Evolutionary conservation across 2,329 filamentous ascomycete genomes (phyloP).

Genomic region (Talaromyces sp.): DNA sequence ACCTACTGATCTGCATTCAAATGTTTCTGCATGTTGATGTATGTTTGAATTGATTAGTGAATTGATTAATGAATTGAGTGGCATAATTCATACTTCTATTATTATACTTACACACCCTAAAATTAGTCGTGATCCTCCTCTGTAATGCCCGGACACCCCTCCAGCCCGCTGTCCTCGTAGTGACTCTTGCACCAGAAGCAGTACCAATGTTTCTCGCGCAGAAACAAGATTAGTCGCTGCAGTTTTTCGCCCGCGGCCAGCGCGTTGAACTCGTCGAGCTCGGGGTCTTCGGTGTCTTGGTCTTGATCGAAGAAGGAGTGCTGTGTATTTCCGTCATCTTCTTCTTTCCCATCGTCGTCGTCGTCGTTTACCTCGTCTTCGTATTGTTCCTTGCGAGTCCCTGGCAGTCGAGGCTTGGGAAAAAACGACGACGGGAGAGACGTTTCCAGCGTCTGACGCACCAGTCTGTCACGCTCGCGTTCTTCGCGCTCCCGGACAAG

Average conservation of each 20-base stretch:
- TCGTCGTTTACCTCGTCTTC: conserved; percentile 62
- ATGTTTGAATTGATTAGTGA: background rate
- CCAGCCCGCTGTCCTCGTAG: conserved; percentile 69
- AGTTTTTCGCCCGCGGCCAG: conserved; percentile 65
- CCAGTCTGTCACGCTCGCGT: conserved; percentile 38
- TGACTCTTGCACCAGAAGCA: conserved; percentile 95
- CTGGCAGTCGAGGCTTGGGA: conserved; percentile 49
- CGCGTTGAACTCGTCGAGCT: conserved; percentile 74
- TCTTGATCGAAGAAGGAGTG: conserved; percentile 46
- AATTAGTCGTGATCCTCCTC: conserved; percentile 72
- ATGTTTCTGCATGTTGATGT: too few relatives aligned
- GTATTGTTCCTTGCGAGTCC: conserved; percentile 29
- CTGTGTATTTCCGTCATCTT: conserved; percentile 19
- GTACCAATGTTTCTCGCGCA: conserved; percentile 70
- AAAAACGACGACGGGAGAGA: conserved; percentile 28
- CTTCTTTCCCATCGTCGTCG: conserved; percentile 59
- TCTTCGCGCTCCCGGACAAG: conserved; percentile 66
- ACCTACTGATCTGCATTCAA: background rate
- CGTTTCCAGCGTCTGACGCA: conserved; percentile 27
- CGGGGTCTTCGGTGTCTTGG: conserved; percentile 63
- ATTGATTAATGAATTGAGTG: background rate
- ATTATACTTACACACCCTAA: background rate
- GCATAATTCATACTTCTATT: too few relatives aligned
- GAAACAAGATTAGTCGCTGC: conserved; percentile 59
- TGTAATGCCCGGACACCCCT: conserved; percentile 79